A percentile compares a stretch with the other conserved stretches of the same genome.
Conservation (phyloP, 768 basidiomycete species). For the Pleurotus pulmonarius region DNA sequence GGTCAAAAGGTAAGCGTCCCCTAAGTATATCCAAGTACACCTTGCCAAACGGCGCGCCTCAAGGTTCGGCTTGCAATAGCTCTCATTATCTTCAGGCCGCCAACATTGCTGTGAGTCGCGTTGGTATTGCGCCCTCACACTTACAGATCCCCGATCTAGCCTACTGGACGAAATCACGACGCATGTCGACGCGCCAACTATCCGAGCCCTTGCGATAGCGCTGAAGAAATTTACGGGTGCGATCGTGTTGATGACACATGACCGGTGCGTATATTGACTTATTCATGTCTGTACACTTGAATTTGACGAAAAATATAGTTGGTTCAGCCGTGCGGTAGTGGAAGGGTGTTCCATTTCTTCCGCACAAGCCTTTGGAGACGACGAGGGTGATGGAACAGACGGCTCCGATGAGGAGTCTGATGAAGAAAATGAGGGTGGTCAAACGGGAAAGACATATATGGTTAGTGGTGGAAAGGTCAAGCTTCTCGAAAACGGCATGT, state of each 20-base stretch:
- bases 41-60: background rate
- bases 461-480: constrained; percentile 19
- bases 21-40: background rate
- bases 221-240: constrained; percentile 51
- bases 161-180: constrained; percentile 63
- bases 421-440: constrained; percentile 10
- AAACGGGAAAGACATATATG: constrained; percentile 16
- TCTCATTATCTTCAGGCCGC: constrained; percentile 46
- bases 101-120: constrained; percentile 38
- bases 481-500: constrained; percentile 19
- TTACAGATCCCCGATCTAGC: background rate
- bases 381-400: constrained; percentile 16
- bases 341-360: constrained; percentile 19
- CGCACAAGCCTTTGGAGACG: constrained; percentile 17
- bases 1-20: constrained; percentile 41
- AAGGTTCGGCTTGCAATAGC: constrained; percentile 60
- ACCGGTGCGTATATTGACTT: constrained; percentile 29
- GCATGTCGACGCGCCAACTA: constrained; percentile 64
- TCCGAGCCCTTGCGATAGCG: constrained; percentile 49
- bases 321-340: constrained; percentile 21
- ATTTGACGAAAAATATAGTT: constrained; percentile 4
- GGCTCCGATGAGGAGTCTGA: constrained; percentile 11
- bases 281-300: background rate
- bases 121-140: too few species aligned
- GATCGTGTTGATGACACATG: constrained; percentile 64